phyloP scores from a whole-genome alignment of 768 basidiomycete genomes.

The Suillus discolor region DNA sequence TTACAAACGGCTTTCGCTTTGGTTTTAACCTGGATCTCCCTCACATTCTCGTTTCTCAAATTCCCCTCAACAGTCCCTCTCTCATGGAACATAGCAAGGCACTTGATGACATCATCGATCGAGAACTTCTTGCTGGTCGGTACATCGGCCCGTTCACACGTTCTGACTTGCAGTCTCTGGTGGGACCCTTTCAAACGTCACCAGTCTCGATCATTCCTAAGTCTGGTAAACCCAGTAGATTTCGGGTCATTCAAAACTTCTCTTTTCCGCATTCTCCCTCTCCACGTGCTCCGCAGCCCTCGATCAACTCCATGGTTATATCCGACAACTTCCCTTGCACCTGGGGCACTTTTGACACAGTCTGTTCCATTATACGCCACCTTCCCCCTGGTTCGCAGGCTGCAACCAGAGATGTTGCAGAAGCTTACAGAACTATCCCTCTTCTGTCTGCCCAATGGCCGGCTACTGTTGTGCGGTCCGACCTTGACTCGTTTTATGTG shows the following conservation, averaged over 20 bases:
- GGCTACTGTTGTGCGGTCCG: neutral
- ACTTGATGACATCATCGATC: neutral
- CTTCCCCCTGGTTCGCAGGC: neutral
- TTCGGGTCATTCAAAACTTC: neutral
- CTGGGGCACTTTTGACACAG: neutral
- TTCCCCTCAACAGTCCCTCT: neutral
- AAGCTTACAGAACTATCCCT: neutral
- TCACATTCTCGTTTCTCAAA: neutral
- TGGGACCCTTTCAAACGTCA: neutral
- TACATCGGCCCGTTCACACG: neutral
- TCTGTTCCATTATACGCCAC: neutral
- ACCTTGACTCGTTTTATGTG: neutral
- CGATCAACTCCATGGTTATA: neutral
- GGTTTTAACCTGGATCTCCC: too few species aligned
- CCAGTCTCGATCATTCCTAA: neutral
- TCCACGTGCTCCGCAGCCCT: neutral
- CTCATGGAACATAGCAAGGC: accelerated
- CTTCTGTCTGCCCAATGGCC: neutral
- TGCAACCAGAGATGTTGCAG: neutral
- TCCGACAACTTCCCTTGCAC: neutral
- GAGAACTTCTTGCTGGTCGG: neutral
- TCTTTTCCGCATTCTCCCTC: neutral
- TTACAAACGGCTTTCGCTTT: too few species aligned
- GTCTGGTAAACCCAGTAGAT: too few species aligned
- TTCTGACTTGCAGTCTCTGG: neutral